Evolutionary conservation across 2,329 filamentous ascomycete genomes (phyloP), one percentile per base, ranked within the genome.

Genomic region (Rutstroemia sp.): DNA sequence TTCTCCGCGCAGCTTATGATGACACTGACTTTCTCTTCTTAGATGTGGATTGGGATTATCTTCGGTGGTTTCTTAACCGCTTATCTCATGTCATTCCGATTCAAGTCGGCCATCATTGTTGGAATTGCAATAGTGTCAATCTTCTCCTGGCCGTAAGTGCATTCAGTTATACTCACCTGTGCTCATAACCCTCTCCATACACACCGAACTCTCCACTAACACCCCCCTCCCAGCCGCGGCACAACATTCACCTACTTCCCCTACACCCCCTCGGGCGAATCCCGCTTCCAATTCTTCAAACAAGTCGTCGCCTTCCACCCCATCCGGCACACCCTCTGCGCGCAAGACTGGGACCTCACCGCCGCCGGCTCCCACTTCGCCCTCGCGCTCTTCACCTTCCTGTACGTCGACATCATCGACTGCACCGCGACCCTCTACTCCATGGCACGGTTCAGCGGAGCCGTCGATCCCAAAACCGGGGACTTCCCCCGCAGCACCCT

Each of bases 11-110:
- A 6, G 0, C 2, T 5, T 30, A 9, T 30, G 27, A 30, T 30
- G 23, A 23, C 9, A 30, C 18, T 38, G 21, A 27, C 47, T 58
- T 30, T 56, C 63, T 45, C 27, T 49, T 7, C 14, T 3, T 58
- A 85, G 82, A 75, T 95, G 78, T 96, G 91, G 91, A 81, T 95
- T 54, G 91, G 88, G 10, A 86, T 95, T 61, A 85, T 90, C 67
- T 83, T 86, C 54, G 89, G 91, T 14, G 89, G 90, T 37, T 77
- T 95, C 47, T 71, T 95, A 39, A 92, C 90, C 0, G 83, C 87
- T 5, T 80, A 92, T 62, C 81, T 95, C 71, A 90, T 90, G 87
- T 80, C 86, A 18, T 91, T 86, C 69, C 81, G 85, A 41, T 77
- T 90, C 72, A 90, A 89, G 68, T 85, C 86, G 54, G 85, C 87